Evolutionary conservation across 208 protist genomes (phyloP), one percentile per base, ranked within the genome.

Genomic region (Leishmania braziliensis): DNA sequence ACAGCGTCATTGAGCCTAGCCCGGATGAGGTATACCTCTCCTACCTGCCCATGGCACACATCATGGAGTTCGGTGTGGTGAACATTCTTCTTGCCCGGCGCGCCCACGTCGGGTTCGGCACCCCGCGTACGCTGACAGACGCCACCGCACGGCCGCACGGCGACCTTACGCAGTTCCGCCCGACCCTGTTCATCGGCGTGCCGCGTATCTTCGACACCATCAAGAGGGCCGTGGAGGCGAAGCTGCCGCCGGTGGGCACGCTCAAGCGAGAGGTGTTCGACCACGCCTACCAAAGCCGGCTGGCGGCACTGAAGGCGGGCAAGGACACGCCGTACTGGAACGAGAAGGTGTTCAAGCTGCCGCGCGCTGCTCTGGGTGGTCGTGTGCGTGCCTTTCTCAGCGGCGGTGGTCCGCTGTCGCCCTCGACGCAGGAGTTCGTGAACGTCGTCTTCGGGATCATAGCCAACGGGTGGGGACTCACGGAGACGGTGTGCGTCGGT

Each of bases 21-120:
- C 63, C 46, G 12, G 51, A 72, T 5, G 95, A 98, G 77, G 84
- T 74, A 46, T 97, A 98, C 84, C 88, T 97, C 65, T 89, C 93
- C 1, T 99, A 98, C 82, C 87, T 99, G 26, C 97, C 97, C 43
- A 86, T 98, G 36, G 97, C 96, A 29, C 97, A 99, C 88, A 98
- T 99, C 81, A 90, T 99, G 63, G 96, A 99, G 87, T 89, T 98
- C 75, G 85, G 84, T 23, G 90, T 95, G 51, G 76, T 95, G 16
- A 94, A 86, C 58, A 72, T 96, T 98, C 68, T 76, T 98, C 43
- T 50, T 78, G 5, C 84, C 90, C n/a, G 96, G 95, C 48, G 86
- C 84, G 50, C 50, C 91, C 5, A 80, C 90, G 95, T 97, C 69
- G 87, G 92, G 69, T 98, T 96, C 81, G 92, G 92, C 78, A 89